These are phyloP conservation scores for Cladosporium cucumerinum DNA, from an alignment of 2,329 filamentous ascomycete species.

Conservation along the genomic window DNA sequence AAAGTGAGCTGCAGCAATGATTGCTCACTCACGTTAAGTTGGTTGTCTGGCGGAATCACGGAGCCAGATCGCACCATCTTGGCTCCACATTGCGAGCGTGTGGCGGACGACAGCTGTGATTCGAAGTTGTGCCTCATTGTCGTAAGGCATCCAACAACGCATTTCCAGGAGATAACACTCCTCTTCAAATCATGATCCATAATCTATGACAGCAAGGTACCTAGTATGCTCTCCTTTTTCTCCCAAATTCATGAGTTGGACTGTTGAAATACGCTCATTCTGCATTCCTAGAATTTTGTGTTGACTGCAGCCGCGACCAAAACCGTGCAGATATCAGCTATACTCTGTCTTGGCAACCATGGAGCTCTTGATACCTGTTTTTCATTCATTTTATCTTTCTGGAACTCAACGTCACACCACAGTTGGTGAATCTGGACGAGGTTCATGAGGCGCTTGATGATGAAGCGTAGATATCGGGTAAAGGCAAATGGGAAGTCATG, in stretches of 20 bases:
- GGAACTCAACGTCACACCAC: background rate
- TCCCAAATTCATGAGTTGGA: too few species aligned
- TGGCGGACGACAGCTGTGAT: background rate
- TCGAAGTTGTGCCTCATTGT: background rate
- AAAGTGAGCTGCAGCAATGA: background rate
- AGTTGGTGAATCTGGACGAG: too few species aligned
- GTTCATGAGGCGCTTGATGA: too few species aligned
- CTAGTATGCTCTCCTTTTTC: too few species aligned
- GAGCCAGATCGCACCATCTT: constrained; percentile 8
- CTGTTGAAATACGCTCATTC: background rate
- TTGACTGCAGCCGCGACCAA: background rate
- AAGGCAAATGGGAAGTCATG: too few species aligned
- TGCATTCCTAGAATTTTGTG: background rate
- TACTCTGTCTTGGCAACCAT: background rate
- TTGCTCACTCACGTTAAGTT: background rate
- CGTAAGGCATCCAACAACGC: background rate
- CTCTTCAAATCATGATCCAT: background rate
- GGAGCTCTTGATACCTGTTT: too few species aligned
- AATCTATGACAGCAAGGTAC: too few species aligned
- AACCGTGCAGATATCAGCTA: background rate
- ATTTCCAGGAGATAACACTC: background rate
- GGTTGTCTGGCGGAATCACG: background rate
- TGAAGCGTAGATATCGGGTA: too few species aligned
- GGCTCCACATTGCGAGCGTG: constrained; percentile 13
- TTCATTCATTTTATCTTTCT: background rate